These are phyloP conservation scores for Ceratobasidium sp. DNA, from an alignment of 1,284 basidiomycete genomes.

Conservation along the genomic window DNA sequence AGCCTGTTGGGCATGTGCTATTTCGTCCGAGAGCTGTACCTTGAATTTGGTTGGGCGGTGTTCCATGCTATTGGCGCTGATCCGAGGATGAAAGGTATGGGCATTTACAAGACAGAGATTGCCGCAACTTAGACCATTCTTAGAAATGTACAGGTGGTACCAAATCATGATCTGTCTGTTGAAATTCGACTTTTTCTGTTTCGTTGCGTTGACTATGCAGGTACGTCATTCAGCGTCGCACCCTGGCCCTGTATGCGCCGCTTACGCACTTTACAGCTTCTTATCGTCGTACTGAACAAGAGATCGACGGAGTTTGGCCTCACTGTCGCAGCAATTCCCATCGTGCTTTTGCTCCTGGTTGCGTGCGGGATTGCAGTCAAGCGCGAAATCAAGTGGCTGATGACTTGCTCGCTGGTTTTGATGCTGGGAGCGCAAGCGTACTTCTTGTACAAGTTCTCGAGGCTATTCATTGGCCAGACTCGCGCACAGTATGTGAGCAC, in stretches of 20 bases:
- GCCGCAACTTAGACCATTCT: background rate
- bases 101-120: constrained; percentile 44
- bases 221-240: constrained; percentile 54
- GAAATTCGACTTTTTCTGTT: constrained; percentile 89
- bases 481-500: constrained; percentile 69
- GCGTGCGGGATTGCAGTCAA: constrained; percentile 75
- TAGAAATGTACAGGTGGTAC: constrained; percentile 86
- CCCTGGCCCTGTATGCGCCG: background rate
- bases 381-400: constrained; percentile 82
- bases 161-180: constrained; percentile 85
- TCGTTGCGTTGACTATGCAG: constrained; percentile 86
- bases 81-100: constrained; percentile 73
- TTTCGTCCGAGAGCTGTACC: constrained; percentile 58
- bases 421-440: constrained; percentile 62
- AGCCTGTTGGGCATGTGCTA: constrained; percentile 58
- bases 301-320: constrained; percentile 79
- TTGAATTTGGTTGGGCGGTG: constrained; percentile 80
- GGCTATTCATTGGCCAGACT: constrained; percentile 75
- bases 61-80: constrained; percentile 80
- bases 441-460: constrained; percentile 73
- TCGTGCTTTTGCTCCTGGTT: constrained; percentile 76
- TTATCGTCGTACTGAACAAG: constrained; percentile 73
- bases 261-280: constrained; percentile 60
- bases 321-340: constrained; percentile 81
- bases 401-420: constrained; percentile 72